These are phyloP conservation scores for Poa pratensis DNA, from an alignment of 176 grass and related monocot genomes.

Conservation along the genomic window DNA sequence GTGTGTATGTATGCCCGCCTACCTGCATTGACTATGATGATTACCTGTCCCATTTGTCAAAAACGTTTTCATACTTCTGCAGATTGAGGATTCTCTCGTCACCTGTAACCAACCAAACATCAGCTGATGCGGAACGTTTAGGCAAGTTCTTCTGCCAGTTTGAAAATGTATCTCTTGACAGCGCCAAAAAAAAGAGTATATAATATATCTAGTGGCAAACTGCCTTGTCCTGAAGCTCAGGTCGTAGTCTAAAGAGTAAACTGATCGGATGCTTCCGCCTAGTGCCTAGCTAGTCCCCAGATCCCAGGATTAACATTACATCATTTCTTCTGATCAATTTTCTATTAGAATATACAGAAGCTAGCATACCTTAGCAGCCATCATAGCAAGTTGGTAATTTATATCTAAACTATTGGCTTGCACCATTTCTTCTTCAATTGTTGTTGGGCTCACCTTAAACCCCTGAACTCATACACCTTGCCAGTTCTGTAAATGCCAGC, in stretches of 20 bases:
- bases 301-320: slow-evolving; percentile 21
- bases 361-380: slow-evolving; percentile 2
- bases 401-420: neutral
- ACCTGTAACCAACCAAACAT: neutral
- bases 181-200: neutral
- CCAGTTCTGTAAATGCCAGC: no score
- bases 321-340: slow-evolving; percentile 28
- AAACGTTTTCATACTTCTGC: slow-evolving; percentile 23
- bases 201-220: neutral
- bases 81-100: slow-evolving; percentile 8
- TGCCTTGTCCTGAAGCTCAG: neutral
- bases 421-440: neutral
- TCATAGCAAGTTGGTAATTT: neutral
- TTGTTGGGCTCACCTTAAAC: no score
- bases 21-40: slow-evolving; percentile 43
- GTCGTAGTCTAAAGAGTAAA: neutral
- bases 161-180: slow-evolving; percentile 17
- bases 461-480: no score
- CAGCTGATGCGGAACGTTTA: slow-evolving; percentile 37
- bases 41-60: slow-evolving; percentile 32
- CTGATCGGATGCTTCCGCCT: neutral
- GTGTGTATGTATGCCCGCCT: slow-evolving; percentile 13
- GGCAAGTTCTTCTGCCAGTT: neutral
- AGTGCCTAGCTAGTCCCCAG: neutral
- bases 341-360: neutral